Percentiles rank a stretch among this genome's conserved stretches.
These are phyloP conservation scores for Dictyostelium capitatum DNA, from an alignment of 78 protist species.

Conservation along the genomic window DNA sequence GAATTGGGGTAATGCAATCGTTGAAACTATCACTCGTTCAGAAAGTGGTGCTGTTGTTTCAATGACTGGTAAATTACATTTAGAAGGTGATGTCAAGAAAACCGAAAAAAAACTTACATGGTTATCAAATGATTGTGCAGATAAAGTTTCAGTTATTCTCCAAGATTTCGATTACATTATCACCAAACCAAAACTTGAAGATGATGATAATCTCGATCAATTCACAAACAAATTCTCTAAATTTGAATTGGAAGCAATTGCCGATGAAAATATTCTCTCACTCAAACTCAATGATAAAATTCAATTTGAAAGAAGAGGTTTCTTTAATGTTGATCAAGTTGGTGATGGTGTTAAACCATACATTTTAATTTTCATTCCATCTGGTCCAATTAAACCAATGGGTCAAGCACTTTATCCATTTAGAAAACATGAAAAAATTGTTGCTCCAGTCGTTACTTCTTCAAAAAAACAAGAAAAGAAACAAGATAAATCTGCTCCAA, in stretches of 20 bases:
- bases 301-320: conserved; percentile 95
- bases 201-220: conserved; percentile 80
- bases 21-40: conserved; percentile 31
- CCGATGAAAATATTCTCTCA: conserved; percentile 64
- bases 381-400: conserved; percentile 52
- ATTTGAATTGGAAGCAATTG: conserved; percentile 39
- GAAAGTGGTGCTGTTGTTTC: conserved; percentile 35
- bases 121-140: conserved; percentile 80
- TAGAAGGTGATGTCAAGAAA: conserved; percentile 89
- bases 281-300: conserved; percentile 87
- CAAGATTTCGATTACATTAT: conserved; percentile 88
- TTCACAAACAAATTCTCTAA: conserved; percentile 65
- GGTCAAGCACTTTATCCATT: conserved; percentile 73
- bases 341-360: conserved; percentile 63
- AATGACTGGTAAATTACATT: conserved; percentile 70
- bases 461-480: not conserved
- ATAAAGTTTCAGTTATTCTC: conserved; percentile 60
- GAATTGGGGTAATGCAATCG: conserved; percentile 97
- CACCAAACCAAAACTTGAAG: conserved; percentile 90
- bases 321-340: conserved; percentile 87
- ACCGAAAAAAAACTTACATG: conserved; percentile 96
- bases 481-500: not conserved
- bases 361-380: conserved; percentile 79
- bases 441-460: not conserved
- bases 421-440: conserved; percentile 12